Percentiles rank a stretch among this genome's conserved stretches.
These are phyloP conservation scores for Pseudogymnoascus sp. DNA, from an alignment of 2,329 filamentous ascomycete species.

Conservation along the genomic window DNA sequence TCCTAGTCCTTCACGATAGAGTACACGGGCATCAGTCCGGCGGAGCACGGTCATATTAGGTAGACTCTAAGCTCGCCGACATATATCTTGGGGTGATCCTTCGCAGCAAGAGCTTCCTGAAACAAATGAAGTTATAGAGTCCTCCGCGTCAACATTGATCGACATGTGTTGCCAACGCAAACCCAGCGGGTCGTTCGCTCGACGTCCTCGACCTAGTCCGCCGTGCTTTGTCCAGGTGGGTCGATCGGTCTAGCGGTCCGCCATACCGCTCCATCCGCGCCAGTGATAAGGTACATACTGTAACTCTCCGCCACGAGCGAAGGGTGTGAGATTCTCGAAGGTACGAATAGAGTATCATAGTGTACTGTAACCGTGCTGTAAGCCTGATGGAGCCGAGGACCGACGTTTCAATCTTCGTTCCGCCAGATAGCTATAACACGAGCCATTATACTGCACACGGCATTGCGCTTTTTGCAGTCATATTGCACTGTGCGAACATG, in stretches of 20 bases:
- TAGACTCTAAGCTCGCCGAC: constrained; percentile 2
- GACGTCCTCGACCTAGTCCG: background rate
- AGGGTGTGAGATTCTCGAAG: background rate
- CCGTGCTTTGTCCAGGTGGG: background rate
- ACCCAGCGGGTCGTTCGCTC: background rate
- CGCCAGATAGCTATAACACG: background rate
- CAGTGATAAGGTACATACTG: constrained; percentile 1
- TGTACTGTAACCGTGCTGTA: background rate
- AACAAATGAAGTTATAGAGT: background rate
- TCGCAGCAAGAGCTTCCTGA: background rate
- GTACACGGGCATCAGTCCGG: background rate
- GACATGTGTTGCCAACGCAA: background rate
- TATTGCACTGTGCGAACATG: background rate
- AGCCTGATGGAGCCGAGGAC: background rate
- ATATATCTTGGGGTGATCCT: background rate
- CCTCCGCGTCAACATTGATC: background rate
- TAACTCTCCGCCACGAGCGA: background rate
- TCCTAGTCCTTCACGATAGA: background rate
- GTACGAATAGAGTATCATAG: background rate
- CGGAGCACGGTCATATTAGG: background rate
- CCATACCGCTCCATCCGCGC: background rate
- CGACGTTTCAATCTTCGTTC: background rate
- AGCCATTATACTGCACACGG: background rate
- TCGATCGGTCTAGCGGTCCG: constrained; percentile 1
- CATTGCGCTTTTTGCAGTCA: background rate